Conservation (phyloP, 2,329 filamentous ascomycete genomes). For the Phaeosphaeriaceae sp. region DNA sequence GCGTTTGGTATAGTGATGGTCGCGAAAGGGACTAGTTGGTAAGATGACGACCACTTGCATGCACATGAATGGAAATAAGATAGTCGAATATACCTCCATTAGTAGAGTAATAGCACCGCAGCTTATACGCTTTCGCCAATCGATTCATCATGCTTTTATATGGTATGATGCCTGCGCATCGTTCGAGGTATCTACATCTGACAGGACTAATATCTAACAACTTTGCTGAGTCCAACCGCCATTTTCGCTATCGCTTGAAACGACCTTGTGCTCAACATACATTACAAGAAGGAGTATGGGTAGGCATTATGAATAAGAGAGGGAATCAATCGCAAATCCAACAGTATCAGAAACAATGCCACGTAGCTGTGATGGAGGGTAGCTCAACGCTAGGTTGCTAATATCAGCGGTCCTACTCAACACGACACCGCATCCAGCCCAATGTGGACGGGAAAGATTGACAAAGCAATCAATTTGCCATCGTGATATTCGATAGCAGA, state of each 20-base stretch:
- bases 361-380: not conserved
- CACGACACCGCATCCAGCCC: not conserved
- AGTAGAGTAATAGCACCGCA: not conserved
- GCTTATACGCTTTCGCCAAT: not conserved
- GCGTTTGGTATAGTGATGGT: not conserved
- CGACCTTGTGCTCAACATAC: not conserved
- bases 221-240: not conserved
- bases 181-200: not conserved
- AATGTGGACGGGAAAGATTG: not conserved
- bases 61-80: not conserved
- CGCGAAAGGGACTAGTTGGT: not conserved
- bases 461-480: not conserved
- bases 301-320: not conserved
- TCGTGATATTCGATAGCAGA: not conserved
- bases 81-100: not conserved
- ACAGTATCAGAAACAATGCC: not conserved
- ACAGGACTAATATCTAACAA: not conserved
- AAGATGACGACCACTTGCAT: not conserved
- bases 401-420: not conserved
- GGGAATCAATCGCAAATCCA: not conserved
- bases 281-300: constrained; percentile 3
- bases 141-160: not conserved
- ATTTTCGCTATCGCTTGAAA: not conserved
- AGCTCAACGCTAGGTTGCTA: not conserved
- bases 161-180: not conserved